Conservation (phyloP, 192 early-diverging fungal genomes). For the Chytriomyces hyalinus region DNA sequence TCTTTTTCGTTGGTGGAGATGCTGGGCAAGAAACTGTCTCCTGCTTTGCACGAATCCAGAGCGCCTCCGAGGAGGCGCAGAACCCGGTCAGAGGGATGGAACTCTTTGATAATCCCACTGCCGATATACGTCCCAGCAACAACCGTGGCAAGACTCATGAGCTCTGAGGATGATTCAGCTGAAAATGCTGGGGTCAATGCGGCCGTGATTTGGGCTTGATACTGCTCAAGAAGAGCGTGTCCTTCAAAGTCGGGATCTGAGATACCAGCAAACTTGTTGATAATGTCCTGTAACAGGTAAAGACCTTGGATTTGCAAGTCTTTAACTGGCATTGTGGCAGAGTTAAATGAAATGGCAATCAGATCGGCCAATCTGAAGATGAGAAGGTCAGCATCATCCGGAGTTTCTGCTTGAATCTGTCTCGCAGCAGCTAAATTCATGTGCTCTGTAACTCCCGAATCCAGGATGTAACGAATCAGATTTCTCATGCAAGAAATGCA, state of each 20-base stretch:
- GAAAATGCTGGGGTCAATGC: slow-evolving; percentile 88
- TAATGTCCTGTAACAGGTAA: slow-evolving; percentile 74
- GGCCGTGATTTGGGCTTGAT: slow-evolving; percentile 89
- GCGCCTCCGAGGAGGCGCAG: slow-evolving; percentile 72
- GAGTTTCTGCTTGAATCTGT: slow-evolving; percentile 48
- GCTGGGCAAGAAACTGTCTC: slow-evolving; percentile 48
- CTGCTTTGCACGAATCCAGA: slow-evolving; percentile 73
- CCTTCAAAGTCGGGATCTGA: slow-evolving; percentile 91
- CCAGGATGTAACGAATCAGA: slow-evolving; percentile 66
- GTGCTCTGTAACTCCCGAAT: slow-evolving; percentile 65
- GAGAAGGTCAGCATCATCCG: slow-evolving; percentile 62
- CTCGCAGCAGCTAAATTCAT: slow-evolving; percentile 71
- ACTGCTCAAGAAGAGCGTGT: slow-evolving; percentile 83
- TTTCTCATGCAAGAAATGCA: slow-evolving; percentile 75
- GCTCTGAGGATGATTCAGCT: slow-evolving; percentile 74
- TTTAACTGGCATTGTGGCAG: slow-evolving; percentile 77
- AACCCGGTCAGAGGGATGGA: slow-evolving; percentile 72
- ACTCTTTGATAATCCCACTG: slow-evolving; percentile 85
- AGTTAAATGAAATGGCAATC: slow-evolving; percentile 88
- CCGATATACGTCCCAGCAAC: slow-evolving; percentile 85
- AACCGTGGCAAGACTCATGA: slow-evolving; percentile 75
- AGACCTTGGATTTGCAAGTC: slow-evolving; percentile 82
- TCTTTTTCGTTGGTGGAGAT: slow-evolving; percentile 74
- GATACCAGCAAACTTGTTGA: slow-evolving; percentile 73
- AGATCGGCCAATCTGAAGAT: slow-evolving; percentile 82